Conservation (phyloP, 495 filamentous ascomycete genomes). For the Hypoxylon crocopeplum region DNA sequence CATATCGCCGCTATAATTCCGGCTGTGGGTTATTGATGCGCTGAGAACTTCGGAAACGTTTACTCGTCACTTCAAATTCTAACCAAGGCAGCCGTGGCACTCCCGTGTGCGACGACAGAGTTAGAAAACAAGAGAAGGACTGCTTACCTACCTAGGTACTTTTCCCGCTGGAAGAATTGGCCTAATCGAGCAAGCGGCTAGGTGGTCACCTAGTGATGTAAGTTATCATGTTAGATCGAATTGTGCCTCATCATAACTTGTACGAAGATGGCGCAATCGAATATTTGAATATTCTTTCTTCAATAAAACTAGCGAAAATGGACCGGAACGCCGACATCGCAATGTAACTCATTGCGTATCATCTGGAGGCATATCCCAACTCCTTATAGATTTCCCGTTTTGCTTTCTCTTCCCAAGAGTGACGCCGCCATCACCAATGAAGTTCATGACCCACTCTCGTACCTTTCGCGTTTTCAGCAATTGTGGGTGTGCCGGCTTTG, state of each 20-base stretch:
- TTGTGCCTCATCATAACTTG: too few relatives aligned
- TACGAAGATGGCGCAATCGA: too few relatives aligned
- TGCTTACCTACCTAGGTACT: not conserved
- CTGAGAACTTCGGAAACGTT: too few relatives aligned
- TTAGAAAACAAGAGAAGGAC: not conserved
- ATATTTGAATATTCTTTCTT: too few relatives aligned
- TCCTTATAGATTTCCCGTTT: constrained; percentile 28
- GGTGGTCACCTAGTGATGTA: too few relatives aligned
- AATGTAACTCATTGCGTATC: constrained; percentile 31
- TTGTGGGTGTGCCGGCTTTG: constrained; percentile 52
- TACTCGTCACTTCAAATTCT: too few relatives aligned
- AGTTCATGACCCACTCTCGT: constrained; percentile 74
- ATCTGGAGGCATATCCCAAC: constrained; percentile 40
- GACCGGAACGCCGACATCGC: not conserved
- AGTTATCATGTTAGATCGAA: too few relatives aligned
- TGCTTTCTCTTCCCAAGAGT: constrained; percentile 36
- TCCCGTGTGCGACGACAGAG: too few relatives aligned
- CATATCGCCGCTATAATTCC: too few relatives aligned
- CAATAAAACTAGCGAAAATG: not conserved
- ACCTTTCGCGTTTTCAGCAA: constrained; percentile 71
- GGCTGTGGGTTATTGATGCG: too few relatives aligned
- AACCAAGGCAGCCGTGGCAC: too few relatives aligned
- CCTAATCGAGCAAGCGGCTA: not conserved
- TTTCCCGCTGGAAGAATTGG: not conserved
- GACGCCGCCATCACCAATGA: constrained; percentile 60